Evolutionary conservation across 148 eudicot species (phyloP), one percentile per base, ranked within the genome.

Genomic region (Amaranthus cruentus): DNA sequence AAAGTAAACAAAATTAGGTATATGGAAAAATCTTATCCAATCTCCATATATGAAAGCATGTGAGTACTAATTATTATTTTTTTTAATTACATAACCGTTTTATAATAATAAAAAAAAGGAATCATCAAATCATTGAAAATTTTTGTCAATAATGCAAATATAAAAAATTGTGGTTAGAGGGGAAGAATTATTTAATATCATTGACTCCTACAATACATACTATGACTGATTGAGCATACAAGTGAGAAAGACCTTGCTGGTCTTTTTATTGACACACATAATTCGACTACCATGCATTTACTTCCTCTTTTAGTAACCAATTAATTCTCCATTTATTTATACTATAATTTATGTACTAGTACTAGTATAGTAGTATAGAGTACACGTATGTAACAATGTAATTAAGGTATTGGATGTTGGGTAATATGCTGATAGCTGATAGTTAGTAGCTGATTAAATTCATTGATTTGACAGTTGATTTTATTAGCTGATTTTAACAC

Each of bases 1-100:
- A 64, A 74, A 64, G 7, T 4, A 62, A 74, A 73, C 62, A 8
- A 38, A 74, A 54, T 6, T 2, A 60, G 43, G 73, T 69, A 50
- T 53, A 48, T 64, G 9, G 38, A 59, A n/a, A 68, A 58, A 68
- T 47, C 66, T 49, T 28, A 74, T 58, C 58, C 49, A 58, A 57
- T 50, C 4, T 56, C 47, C 52, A 21, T 4, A 18, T 15, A 64
- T 42, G 48, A 11, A 6, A 2, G 12, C 68, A 75, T 61, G 78
- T 76, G 78, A 42, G 73, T 42, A 55, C 68, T 58, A 60, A 59
- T 68, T 42, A 66, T 42, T 57, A 53, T 53, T 28, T n/a, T 38
- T 62, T 53, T 2, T 3, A 65, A 65, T 64, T 43, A 69, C 54
- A 48, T 4, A 44, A 6, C 6, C 12, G 42, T 6, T 6, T 9